Evolutionary conservation across 208 protist species (phyloP), one percentile per base, ranked within the genome.

Genomic region (Trypanosoma rangeli): DNA sequence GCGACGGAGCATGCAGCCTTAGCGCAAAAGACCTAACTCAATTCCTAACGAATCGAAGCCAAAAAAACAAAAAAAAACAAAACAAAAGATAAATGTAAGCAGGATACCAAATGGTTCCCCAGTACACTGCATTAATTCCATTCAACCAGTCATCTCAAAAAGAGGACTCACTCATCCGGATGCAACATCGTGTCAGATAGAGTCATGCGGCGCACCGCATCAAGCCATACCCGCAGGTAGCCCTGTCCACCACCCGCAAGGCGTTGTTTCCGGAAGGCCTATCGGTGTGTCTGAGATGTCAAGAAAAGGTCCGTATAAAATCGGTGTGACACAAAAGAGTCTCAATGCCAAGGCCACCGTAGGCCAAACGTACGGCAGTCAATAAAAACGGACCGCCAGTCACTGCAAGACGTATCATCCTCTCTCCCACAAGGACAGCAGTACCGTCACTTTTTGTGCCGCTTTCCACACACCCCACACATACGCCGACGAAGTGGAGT

Each of bases 261-360:
- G 18, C 64, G 57, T 0, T 80, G 59, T 5, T 65, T 52, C 86
- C 86, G 90, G 20, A 92, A 87, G 13, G 55, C 67, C 28, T 70
- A 73, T 39, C 74, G 77, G 52, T 71, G 78, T 28, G 52, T 57
- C 28, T 73, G 79, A 4, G 49, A 53, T 16, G 80, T 54, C 33
- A 83, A 59, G 4, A 83, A 73, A 12, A 85, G 83, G 1, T 67
- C 85, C 65, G 84, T 89, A 56, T 82, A 89, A 18, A 57, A 24
- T 85, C 89, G 93, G 68, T 95, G 89, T 48, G 64, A 16, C 24
- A 83, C 74, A 64, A 86, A 87, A 54, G 82, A 79, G 1, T 42
- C 57, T 95, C 89, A 3, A n/a, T 80, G 1, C 48, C 39, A 7
- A 66, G 58, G 0, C 68, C 52, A 2, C 85, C 82, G 58, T 73